Evolutionary conservation across 805 yeast species (phyloP).

Genomic region (Nakazawaea wyomingensis): DNA sequence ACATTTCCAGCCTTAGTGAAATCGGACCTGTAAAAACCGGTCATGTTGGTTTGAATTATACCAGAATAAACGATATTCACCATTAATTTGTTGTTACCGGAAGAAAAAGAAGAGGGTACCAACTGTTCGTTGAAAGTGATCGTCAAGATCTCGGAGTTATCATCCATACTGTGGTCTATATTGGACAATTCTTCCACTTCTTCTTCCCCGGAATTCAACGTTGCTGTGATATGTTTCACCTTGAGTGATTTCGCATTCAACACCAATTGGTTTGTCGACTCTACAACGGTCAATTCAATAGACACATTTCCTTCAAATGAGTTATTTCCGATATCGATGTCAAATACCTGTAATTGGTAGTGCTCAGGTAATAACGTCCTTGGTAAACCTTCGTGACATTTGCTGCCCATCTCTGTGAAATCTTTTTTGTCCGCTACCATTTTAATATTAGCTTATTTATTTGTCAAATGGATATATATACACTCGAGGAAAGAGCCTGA

Average conservation of each 20-base stretch:
- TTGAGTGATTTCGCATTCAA: conserved; percentile 44
- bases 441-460: no score
- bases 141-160: conserved; percentile 58
- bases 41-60: conserved; percentile 48
- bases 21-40: conserved; percentile 47
- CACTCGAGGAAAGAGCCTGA: no score
- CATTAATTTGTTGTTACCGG: conserved; percentile 12
- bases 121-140: conserved; percentile 44
- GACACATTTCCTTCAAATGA: conserved; percentile 42
- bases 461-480: no score
- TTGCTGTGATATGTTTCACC: conserved; percentile 22
- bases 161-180: conserved; percentile 27
- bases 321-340: conserved; percentile 48
- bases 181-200: conserved; percentile 17
- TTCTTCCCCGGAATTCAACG: conserved; percentile 21
- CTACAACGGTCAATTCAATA: conserved; percentile 41
- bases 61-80: conserved; percentile 35
- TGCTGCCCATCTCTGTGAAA: conserved; percentile 23
- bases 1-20: no score
- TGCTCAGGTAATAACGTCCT: conserved; percentile 62
- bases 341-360: conserved; percentile 57
- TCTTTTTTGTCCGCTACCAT: neutral
- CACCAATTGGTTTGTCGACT: conserved; percentile 37
- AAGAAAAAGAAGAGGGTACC: conserved; percentile 23
- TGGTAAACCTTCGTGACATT: conserved; percentile 44